Conservation (phyloP, 2,329 filamentous ascomycete species). For the Sclerotinia borealis region DNA sequence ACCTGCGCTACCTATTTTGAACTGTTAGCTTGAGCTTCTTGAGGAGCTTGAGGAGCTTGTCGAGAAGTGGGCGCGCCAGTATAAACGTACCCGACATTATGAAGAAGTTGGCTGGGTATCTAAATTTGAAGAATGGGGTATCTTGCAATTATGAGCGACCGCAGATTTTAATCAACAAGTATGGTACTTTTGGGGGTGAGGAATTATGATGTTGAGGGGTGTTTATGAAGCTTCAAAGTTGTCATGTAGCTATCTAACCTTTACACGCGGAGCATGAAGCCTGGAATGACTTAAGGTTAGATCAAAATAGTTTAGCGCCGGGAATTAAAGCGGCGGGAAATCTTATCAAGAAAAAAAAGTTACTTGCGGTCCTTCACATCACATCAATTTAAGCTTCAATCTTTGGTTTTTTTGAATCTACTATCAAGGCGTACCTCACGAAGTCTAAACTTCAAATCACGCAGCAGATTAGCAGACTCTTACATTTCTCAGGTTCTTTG, state of each 20-base stretch:
- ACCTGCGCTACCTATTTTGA: slow-evolving; percentile 64
- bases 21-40: slow-evolving; percentile 24
- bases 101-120: neutral
- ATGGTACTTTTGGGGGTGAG: neutral
- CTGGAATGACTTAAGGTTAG: slow-evolving; percentile 7
- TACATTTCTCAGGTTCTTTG: neutral
- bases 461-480: neutral
- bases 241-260: slow-evolving; percentile 5
- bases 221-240: slow-evolving; percentile 9
- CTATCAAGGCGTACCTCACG: neutral
- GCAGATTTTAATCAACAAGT: neutral
- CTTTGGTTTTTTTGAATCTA: neutral
- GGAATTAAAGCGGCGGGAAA: slow-evolving; percentile 5
- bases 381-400: slow-evolving; percentile 3
- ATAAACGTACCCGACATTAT: slow-evolving; percentile 36
- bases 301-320: slow-evolving; percentile 8
- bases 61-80: slow-evolving; percentile 4
- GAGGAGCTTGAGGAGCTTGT: slow-evolving; percentile 10
- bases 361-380: slow-evolving; percentile 9
- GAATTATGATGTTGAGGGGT: neutral
- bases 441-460: neutral
- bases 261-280: slow-evolving; percentile 14
- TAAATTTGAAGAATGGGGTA: neutral
- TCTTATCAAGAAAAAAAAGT: slow-evolving; percentile 12
- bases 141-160: neutral